Conservation (phyloP, 441 rosid species). For the Euphorbia celastroides region DNA sequence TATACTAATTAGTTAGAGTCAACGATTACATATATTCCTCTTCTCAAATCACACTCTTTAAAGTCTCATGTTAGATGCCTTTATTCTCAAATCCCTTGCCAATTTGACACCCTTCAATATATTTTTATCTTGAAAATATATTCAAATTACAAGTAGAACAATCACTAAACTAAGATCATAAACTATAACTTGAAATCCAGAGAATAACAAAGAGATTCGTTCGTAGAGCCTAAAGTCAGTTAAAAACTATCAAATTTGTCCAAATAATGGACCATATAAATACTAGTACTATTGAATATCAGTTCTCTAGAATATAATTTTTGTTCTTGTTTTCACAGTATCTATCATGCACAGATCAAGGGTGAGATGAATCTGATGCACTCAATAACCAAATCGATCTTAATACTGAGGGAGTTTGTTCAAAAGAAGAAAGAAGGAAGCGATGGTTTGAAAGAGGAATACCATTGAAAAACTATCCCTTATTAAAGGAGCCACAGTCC, state of each 20-base stretch:
- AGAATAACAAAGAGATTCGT: background rate
- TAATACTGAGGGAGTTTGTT: background rate
- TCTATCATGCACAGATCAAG: background rate
- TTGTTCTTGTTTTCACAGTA: background rate
- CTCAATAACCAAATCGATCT: background rate
- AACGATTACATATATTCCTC: background rate
- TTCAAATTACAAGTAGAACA: background rate
- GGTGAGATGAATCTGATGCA: no score
- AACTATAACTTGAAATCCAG: background rate
- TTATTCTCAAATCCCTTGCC: background rate
- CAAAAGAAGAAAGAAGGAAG: background rate
- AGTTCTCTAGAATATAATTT: background rate
- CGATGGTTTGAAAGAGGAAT: background rate
- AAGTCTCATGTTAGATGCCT: background rate
- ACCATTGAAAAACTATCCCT: constrained; percentile 97
- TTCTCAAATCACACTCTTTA: background rate
- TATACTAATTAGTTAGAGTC: background rate
- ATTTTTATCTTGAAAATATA: background rate
- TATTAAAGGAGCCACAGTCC: constrained; percentile 76
- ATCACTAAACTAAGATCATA: background rate
- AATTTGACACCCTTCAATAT: background rate
- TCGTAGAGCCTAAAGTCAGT: background rate
- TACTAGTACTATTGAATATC: background rate
- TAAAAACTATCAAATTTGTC: background rate
- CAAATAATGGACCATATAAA: background rate